Conservation (phyloP, 2,329 filamentous ascomycete genomes). For the Penicillium sclerotigenum region DNA sequence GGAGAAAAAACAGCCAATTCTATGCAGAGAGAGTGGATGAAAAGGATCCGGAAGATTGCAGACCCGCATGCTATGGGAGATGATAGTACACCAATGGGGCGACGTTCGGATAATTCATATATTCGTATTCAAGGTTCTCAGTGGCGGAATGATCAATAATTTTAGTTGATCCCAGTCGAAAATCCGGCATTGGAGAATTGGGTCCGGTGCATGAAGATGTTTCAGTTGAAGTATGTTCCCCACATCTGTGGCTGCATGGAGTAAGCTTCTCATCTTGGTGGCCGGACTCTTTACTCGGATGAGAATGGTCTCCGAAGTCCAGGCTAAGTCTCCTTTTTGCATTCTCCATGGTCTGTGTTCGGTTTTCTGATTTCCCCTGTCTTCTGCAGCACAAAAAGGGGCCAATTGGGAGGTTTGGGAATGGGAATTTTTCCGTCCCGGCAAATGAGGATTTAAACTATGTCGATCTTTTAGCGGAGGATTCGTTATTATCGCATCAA, state of each 20-base stretch:
- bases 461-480: slow-evolving; percentile 2
- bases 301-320: slow-evolving; percentile 1
- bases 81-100: not conserved
- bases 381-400: not conserved
- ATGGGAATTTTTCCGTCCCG: slow-evolving; percentile 21
- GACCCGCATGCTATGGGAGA: no score
- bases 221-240: slow-evolving; percentile 17
- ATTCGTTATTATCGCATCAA: slow-evolving; percentile 18
- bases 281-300: slow-evolving; percentile 7
- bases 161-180: not conserved
- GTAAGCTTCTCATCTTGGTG: not conserved
- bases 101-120: not conserved
- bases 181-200: slow-evolving; percentile 3
- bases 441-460: not conserved
- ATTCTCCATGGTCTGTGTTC: not conserved
- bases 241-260: slow-evolving; percentile 11
- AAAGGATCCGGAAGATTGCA: not conserved
- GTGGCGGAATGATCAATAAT: not conserved
- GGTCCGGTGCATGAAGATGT: slow-evolving; percentile 18
- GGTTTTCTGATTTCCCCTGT: not conserved
- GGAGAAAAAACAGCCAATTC: slow-evolving; percentile 1
- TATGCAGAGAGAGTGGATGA: not conserved
- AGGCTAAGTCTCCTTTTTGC: not conserved
- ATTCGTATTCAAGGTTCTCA: not conserved
- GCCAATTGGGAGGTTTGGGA: not conserved